Evolutionary conservation across 495 filamentous ascomycete genomes (phyloP), one percentile per base, ranked within the genome.

Genomic region (Echria macrotheca): DNA sequence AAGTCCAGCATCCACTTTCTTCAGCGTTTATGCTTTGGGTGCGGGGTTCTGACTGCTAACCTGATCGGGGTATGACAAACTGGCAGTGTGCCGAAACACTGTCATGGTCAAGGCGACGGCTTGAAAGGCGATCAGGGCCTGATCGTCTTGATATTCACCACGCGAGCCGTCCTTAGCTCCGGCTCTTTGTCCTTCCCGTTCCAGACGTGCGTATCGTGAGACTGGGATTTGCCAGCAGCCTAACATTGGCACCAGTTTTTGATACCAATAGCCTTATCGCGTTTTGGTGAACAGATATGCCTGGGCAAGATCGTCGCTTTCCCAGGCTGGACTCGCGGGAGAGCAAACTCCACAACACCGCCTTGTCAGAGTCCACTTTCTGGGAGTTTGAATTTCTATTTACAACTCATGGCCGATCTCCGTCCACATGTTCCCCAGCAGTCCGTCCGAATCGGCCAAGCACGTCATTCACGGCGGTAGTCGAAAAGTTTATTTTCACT

Each of bases 71-170:
- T 31, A 6, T 31, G 28, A 31, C 28, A 31, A 12, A 31, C 6
- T 6, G 12, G 28, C 6, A 31, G 28, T 12, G 7, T 31, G 6
- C 6, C 12, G 7, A 31, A 31, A 31, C n/a, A 19, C 17, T 22
- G 11, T 15, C 33, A 18, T 11, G 33, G 46, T 48, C 17, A n/a
- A 24, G 35, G n/a, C n/a, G 23, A 33, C 17, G 33, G 45, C 28
- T 22, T 19, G 15, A 39, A 38, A 48, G 46, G 8, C 46, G 46
- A 48, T 48, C 46, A 48, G 35, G 46, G 42, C 46, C 36, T 40
- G 46, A 48, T 48, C 46, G 46, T 17, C 24, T 29, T 26, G 32
- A 28, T 48, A 35, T 28, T 48, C 23, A 8, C 17, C 46, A 31
- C 35, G 24, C 46, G 36, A 39, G 21, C 46, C 46, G 46, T 38